Base-by-base conservation (phyloP, 306 rosid species). In the Quercus alba region DNA sequence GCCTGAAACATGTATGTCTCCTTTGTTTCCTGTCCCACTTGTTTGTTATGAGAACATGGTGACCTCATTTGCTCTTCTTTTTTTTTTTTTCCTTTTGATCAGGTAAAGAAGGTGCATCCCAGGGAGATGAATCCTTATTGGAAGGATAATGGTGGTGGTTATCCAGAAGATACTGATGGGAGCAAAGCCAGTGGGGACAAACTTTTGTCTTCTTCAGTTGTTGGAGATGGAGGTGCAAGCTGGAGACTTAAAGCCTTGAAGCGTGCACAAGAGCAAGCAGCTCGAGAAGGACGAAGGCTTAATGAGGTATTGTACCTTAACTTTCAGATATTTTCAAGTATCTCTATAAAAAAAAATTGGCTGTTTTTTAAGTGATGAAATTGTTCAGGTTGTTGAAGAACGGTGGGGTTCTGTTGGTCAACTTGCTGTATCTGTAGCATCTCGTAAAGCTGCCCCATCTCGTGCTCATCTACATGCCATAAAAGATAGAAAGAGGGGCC, bases 151-250 rank as follows among this genome's bases (percentile, higher is more conserved):
- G 98, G 98, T 75, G 78, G 84, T 82, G 98, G 99, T 58, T 93
- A 90, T 81, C 98, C 98, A 12, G 99, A 93, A 70, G 95, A 90
- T 28, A 82, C 72, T 12, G 86, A 80, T 41, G 85, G 80, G 64
- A 78, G 80, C 79, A 86, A 83, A 74, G 76, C 77, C 76, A 87
- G 84, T 74, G 84, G 70, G 35, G 85, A 76, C 20, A 38, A 78
- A 81, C 88, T 86, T 84, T 81, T 86, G 31, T 84, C 94, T 83
- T 89, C 94, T 77, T 87, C 97, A 6, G 81, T 90, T 82, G 90
- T 95, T 83, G 98, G 99, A 72, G 99, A 93, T 82, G 99, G 98
- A 70, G 99, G 98, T 23, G 97, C 97, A 49, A 95, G 97, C 83
- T 95, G 99, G 99, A 93, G 96, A 82, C 92, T 91, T 62, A 95